Conservation (phyloP, 371 early-diverging fungal species). For the Mycotypha africana region DNA sequence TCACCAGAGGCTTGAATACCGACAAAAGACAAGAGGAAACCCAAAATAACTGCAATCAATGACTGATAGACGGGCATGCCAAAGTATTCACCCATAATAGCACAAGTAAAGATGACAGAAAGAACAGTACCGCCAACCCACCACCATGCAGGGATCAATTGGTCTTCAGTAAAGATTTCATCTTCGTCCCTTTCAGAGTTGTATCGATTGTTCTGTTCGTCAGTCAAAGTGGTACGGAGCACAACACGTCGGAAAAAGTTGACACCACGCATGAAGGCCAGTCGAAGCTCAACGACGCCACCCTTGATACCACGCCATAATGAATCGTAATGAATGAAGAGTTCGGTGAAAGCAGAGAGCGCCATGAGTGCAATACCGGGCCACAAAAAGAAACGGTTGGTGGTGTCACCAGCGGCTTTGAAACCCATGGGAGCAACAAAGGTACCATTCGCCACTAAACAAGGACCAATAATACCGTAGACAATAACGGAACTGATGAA, state of each 20-base stretch:
- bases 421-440: conserved; percentile 35
- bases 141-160: conserved; percentile 58
- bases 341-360: conserved; percentile 58
- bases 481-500: conserved; percentile 50
- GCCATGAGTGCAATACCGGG: conserved; percentile 77
- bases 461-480: conserved; percentile 50
- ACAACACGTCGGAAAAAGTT: conserved; percentile 9
- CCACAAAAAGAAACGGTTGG: conserved; percentile 59
- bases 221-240: conserved; percentile 1
- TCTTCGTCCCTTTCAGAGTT: conserved; percentile 13
- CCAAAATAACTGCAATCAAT: conserved; percentile 57
- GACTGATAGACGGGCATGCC: conserved; percentile 50
- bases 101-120: conserved; percentile 55
- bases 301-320: conserved; percentile 53
- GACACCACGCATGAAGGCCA: conserved; percentile 3
- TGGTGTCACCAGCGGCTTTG: conserved; percentile 24
- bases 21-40: conserved; percentile 65
- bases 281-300: conserved; percentile 20
- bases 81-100: conserved; percentile 56
- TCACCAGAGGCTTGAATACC: conserved; percentile 66
- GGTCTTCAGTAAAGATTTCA: conserved; percentile 28
- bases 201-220: conserved; percentile 1
- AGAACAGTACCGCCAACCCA: conserved; percentile 54
- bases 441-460: conserved; percentile 33
- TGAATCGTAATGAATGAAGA: conserved; percentile 49